Evolutionary conservation across 2,329 filamentous ascomycete genomes (phyloP), one percentile per base, ranked within the genome.

Genomic region (Rutstroemia sp.): DNA sequence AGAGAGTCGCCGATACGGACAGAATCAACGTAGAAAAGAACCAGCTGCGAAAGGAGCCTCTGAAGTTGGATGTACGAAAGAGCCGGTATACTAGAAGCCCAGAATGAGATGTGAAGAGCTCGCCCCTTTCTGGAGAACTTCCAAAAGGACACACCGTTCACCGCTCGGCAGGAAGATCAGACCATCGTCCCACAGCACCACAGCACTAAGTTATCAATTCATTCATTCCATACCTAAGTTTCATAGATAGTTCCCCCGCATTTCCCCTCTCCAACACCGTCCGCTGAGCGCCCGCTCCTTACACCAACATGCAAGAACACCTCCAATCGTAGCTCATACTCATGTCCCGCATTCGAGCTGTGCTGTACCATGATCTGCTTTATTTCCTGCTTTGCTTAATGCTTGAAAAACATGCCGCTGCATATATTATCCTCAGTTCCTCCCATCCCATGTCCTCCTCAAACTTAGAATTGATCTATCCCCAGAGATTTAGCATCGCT

Each of bases 391-490:
- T 46, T 17, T 19, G 21, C 42, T 46, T 46, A 7, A 46, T 46
- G 42, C 42, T 17, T 23, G 19, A 23, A 46, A 42, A 23, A 25
- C 42, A 46, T 10, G 42, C 42, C 21, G 42, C 19, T 46, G 19
- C 39, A 42, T 42, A 9, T 7, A 42, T 42, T n/a, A 42, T 42
- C 39, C 17, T 42, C 39, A 42, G 7, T 42, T 19, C 4, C 39
- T 42, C 39, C 39, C 39, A n/a, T 27, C 48, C 45, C 27, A 14
- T 44, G 23, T 19, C 19, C 45, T 8, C 42, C 48, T 17, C 16
- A 14, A 21, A 42, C 52, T 63, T 58, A 65, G 55, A 67, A 67
- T 64, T 67, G 65, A 61, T 67, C 65, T 67, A 41, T 46, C 48
- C 30, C 37, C n/a, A 8, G 10, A 16, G 42, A 17, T 25, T 63